Conservation (phyloP, 257 asterid species). For the Solanum etuberosum region DNA sequence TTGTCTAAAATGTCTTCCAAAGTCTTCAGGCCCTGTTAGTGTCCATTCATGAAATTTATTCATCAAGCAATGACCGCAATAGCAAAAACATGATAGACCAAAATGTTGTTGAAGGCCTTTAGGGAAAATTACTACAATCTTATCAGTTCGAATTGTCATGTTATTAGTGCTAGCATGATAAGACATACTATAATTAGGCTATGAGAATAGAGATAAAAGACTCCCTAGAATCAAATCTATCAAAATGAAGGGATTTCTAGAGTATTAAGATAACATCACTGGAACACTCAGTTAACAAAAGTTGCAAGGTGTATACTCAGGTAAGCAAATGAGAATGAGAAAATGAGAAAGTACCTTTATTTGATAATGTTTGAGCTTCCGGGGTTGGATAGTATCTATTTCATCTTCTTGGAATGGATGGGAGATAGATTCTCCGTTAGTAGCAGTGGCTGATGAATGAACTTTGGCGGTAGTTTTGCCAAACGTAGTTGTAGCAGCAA, state of each 20-base stretch:
- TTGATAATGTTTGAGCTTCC: slow-evolving; percentile 55
- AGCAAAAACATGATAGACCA: neutral
- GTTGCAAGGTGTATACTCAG: neutral
- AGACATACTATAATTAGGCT: neutral
- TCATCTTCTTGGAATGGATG: slow-evolving; percentile 13
- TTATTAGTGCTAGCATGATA: neutral
- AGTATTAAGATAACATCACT: neutral
- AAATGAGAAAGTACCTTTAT: slow-evolving; percentile 32
- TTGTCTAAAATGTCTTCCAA: slow-evolving; percentile 49
- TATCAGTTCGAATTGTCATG: neutral
- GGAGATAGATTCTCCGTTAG: neutral
- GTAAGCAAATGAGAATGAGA: neutral
- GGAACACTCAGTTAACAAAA: neutral
- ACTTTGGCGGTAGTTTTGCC: neutral
- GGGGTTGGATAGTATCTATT: slow-evolving; percentile 25
- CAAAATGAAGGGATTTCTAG: neutral
- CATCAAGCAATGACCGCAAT: neutral
- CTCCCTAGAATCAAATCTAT: neutral
- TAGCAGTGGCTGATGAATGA: neutral
- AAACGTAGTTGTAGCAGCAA: slow-evolving; percentile 26
- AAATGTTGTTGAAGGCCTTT: neutral
- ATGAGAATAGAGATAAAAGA: neutral
- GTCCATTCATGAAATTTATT: neutral
- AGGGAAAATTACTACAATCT: neutral
- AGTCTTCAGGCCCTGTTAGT: slow-evolving; percentile 48